Percentiles rank a stretch among this genome's conserved stretches.
Conservation (phyloP, 1,284 basidiomycete genomes). For the Melampsora allii-populina region DNA sequence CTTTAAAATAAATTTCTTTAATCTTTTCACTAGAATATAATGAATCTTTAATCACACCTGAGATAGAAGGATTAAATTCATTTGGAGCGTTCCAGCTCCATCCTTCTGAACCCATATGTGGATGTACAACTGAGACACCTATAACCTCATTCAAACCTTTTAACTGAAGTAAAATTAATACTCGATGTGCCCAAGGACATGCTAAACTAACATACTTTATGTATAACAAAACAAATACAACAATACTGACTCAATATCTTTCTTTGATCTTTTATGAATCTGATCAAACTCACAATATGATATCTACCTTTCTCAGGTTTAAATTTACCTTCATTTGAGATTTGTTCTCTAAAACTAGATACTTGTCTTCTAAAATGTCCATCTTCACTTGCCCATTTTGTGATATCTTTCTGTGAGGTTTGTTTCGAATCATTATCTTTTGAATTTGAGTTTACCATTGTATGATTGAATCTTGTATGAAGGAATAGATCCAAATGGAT, state of each 20-base stretch:
- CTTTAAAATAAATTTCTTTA: slow-evolving; percentile 78
- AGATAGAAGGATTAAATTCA: slow-evolving; percentile 62
- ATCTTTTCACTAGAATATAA: slow-evolving; percentile 68
- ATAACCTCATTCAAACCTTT: slow-evolving; percentile 86
- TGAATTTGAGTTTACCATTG: too few species aligned
- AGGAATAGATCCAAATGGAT: too few species aligned
- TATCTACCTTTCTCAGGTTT: slow-evolving; percentile 71
- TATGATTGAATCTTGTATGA: too few species aligned
- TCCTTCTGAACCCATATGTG: slow-evolving; percentile 74
- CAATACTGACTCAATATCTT: slow-evolving; percentile 29
- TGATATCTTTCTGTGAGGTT: slow-evolving; percentile 3
- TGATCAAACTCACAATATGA: slow-evolving; percentile 40
- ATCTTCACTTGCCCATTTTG: slow-evolving; percentile 54
- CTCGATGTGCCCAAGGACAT: slow-evolving; percentile 83
- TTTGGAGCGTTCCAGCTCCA: slow-evolving; percentile 72
- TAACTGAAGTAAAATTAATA: slow-evolving; percentile 80
- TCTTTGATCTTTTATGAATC: neutral
- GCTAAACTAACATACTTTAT: slow-evolving; percentile 47
- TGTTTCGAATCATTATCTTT: neutral
- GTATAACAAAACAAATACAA: neutral
- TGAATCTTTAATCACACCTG: slow-evolving; percentile 68
- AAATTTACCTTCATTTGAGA: slow-evolving; percentile 71
- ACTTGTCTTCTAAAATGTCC: slow-evolving; percentile 77
- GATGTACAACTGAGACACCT: slow-evolving; percentile 74
- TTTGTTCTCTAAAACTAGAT: slow-evolving; percentile 66